phyloP scores from a whole-genome alignment of 768 basidiomycete species.

The Lactarius sanguifluus region DNA sequence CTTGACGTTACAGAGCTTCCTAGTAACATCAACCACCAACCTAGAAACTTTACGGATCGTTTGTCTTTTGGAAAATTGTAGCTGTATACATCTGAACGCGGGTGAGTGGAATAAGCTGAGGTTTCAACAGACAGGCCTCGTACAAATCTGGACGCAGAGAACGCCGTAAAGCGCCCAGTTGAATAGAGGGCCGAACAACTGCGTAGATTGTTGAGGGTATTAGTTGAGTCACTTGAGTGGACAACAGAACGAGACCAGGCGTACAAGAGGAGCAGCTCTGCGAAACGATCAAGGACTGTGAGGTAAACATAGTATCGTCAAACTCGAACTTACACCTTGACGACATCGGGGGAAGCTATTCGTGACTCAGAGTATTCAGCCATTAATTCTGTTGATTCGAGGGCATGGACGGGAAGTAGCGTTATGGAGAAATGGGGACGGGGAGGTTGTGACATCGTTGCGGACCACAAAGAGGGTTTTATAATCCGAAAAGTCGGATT shows the following conservation, averaged over 20 bases:
- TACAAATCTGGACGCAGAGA: background rate
- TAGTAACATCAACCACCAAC: background rate
- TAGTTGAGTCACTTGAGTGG: background rate
- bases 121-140: background rate
- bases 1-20: background rate
- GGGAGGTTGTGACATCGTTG: too few relatives aligned
- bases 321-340: too few relatives aligned
- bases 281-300: background rate
- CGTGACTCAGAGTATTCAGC: too few relatives aligned
- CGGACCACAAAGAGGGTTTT: too few relatives aligned
- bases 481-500: too few relatives aligned
- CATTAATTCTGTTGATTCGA: too few relatives aligned
- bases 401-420: too few relatives aligned
- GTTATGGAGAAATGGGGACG: too few relatives aligned
- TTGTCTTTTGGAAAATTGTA: background rate
- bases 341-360: too few relatives aligned
- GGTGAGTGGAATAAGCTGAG: background rate
- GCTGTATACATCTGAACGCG: background rate
- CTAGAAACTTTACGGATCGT: background rate
- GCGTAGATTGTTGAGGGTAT: background rate
- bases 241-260: background rate
- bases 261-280: background rate
- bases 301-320: too few relatives aligned
- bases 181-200: background rate
- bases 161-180: background rate